Percentiles rank a stretch among this genome's conserved stretches.
phyloP scores from a whole-genome alignment of 805 yeast genomes.

The Torulaspora indica region DNA sequence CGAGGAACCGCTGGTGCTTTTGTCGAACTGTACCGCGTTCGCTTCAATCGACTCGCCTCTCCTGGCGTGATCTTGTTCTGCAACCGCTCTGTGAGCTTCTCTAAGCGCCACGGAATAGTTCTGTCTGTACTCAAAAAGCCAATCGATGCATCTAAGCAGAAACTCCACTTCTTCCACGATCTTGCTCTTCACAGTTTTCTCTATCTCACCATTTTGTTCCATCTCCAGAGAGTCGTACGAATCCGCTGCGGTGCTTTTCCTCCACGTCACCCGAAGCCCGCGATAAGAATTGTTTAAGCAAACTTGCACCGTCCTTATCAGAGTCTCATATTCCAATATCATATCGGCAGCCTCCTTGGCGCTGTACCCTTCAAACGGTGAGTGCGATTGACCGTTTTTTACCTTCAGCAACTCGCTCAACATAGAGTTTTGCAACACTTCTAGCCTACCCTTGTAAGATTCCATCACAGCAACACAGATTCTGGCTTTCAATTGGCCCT shows the following conservation, averaged over 20 bases:
- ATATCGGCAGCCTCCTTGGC: conserved; percentile 9
- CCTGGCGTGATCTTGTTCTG: conserved; percentile 15
- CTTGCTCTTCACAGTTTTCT: neutral
- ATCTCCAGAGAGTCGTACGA: conserved; percentile 13
- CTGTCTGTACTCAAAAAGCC: conserved; percentile 22
- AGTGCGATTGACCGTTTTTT: neutral
- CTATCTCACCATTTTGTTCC: conserved; percentile 8
- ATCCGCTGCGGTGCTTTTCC: conserved; percentile 7
- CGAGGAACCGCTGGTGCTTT: neutral
- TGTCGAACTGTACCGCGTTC: conserved; percentile 9
- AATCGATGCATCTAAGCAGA: conserved; percentile 17
- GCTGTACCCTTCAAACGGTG: neutral
- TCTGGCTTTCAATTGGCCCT: neutral
- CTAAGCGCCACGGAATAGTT: conserved; percentile 6
- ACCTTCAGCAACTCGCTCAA: conserved; percentile 3
- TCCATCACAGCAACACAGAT: neutral
- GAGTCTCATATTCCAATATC: conserved; percentile 19
- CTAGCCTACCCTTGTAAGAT: neutral
- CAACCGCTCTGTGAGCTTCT: conserved; percentile 4
- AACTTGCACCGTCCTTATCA: conserved; percentile 15
- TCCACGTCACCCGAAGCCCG: conserved; percentile 18
- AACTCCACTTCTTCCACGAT: conserved; percentile 5
- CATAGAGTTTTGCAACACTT: conserved; percentile 5
- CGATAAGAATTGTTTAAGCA: conserved; percentile 17
- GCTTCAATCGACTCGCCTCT: conserved; percentile 20